A percentile compares a stretch with the other conserved stretches of the same genome.
phyloP scores from a whole-genome alignment of 1,284 basidiomycete genomes.

The Sporisorium reilianum region DNA sequence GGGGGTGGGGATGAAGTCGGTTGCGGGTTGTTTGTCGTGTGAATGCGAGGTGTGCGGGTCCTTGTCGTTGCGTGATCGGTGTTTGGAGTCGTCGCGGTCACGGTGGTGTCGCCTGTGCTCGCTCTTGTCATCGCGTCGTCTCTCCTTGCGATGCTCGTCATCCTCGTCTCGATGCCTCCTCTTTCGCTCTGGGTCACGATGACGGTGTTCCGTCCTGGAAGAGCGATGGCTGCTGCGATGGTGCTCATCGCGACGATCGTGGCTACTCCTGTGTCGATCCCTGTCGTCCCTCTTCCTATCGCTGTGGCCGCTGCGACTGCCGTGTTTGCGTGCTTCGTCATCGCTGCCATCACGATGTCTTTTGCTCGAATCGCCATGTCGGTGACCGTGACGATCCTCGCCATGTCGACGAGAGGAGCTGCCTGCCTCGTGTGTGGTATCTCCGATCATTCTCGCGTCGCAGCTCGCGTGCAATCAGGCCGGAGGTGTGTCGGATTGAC shows the following conservation, averaged over 20 bases:
- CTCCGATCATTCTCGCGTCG: slow-evolving; percentile 8
- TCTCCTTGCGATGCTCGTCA: slow-evolving; percentile 21
- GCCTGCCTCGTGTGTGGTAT: neutral
- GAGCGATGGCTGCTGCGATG: slow-evolving; percentile 23
- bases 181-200: slow-evolving; percentile 71
- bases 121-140: slow-evolving; percentile 4
- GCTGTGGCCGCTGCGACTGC: slow-evolving; percentile 20
- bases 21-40: slow-evolving; percentile 73
- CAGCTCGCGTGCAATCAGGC: neutral
- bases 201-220: slow-evolving; percentile 5
- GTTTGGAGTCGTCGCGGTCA: slow-evolving; percentile 79
- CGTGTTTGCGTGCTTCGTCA: slow-evolving; percentile 12
- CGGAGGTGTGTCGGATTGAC: too few species aligned
- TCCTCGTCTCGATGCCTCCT: slow-evolving; percentile 62
- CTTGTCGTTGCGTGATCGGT: slow-evolving; percentile 72
- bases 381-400: slow-evolving; percentile 17
- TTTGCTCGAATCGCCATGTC: slow-evolving; percentile 15
- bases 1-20: slow-evolving; percentile 81
- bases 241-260: slow-evolving; percentile 8
- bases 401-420: slow-evolving; percentile 9
- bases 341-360: slow-evolving; percentile 8
- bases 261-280: slow-evolving; percentile 8
- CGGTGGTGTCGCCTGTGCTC: slow-evolving; percentile 6
- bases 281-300: neutral
- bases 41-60: slow-evolving; percentile 69